Percentiles rank a stretch among this genome's conserved stretches.
phyloP scores from a whole-genome alignment of 2,329 filamentous ascomycete species.

The Trichoderma citrinoviride region DNA sequence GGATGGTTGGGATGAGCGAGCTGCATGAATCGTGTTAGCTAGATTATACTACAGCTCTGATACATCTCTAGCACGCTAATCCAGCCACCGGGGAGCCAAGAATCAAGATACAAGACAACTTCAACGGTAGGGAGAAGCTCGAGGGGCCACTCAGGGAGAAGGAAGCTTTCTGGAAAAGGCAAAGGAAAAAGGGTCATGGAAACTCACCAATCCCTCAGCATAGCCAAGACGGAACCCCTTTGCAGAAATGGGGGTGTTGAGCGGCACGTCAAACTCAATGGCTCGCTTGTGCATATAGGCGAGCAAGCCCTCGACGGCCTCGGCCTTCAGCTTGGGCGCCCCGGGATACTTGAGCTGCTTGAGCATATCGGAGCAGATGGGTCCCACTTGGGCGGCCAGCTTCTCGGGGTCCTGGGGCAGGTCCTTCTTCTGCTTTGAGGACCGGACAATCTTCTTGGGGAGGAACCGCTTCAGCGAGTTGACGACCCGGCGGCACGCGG shows the following conservation, averaged over 20 bases:
- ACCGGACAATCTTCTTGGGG: neutral
- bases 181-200: neutral
- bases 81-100: neutral
- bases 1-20: conserved; percentile 1
- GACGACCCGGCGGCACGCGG: neutral
- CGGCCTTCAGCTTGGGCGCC: neutral
- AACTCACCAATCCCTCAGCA: neutral
- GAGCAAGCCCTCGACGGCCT: neutral
- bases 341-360: conserved; percentile 6
- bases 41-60: neutral
- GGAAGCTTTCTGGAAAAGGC: too few relatives aligned
- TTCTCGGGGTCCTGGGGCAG: neutral
- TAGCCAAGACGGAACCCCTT: neutral
- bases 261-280: conserved; percentile 1
- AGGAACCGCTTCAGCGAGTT: neutral
- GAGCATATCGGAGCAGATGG: conserved; percentile 1
- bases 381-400: neutral
- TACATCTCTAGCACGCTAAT: neutral
- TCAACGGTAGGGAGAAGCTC: too few relatives aligned
- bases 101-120: neutral
- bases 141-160: too few relatives aligned
- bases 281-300: conserved; percentile 14
- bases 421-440: neutral
- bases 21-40: neutral
- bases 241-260: neutral